Conservation (phyloP, 1,139 yeast genomes). For the Meyerozyma smithsonii region DNA sequence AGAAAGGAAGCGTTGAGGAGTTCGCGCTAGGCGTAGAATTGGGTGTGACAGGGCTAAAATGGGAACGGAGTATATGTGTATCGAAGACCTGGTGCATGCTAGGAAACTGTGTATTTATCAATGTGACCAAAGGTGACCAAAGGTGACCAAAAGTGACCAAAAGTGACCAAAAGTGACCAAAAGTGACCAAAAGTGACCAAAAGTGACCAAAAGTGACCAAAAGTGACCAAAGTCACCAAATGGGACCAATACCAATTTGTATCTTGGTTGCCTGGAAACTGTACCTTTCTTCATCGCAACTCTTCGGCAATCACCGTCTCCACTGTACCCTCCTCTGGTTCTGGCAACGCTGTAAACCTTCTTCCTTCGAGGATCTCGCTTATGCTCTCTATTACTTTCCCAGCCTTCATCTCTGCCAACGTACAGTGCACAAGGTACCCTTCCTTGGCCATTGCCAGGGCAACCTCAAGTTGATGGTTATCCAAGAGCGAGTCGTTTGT, state of each 20-base stretch:
- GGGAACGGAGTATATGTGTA: not conserved
- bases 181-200: too few species aligned
- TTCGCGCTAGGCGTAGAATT: not conserved
- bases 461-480: conserved; percentile 82
- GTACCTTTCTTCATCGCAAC: not conserved
- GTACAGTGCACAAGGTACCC: conserved; percentile 6
- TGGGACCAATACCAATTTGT: too few species aligned
- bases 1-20: not conserved
- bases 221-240: too few species aligned
- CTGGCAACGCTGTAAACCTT: not conserved
- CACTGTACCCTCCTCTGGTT: not conserved
- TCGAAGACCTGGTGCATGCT: too few species aligned
- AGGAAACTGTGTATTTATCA: too few species aligned
- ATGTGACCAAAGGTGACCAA: too few species aligned
- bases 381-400: conserved; percentile 6
- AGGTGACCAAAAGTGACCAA: too few species aligned
- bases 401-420: conserved; percentile 6
- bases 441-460: conserved; percentile 44
- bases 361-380: not conserved
- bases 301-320: not conserved
- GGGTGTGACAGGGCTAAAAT: not conserved
- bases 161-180: too few species aligned
- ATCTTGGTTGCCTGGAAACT: too few species aligned
- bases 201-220: too few species aligned
- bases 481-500: conserved; percentile 71